Conservation (phyloP, 352 stramenopile species). For the Phytophthora meadii region DNA sequence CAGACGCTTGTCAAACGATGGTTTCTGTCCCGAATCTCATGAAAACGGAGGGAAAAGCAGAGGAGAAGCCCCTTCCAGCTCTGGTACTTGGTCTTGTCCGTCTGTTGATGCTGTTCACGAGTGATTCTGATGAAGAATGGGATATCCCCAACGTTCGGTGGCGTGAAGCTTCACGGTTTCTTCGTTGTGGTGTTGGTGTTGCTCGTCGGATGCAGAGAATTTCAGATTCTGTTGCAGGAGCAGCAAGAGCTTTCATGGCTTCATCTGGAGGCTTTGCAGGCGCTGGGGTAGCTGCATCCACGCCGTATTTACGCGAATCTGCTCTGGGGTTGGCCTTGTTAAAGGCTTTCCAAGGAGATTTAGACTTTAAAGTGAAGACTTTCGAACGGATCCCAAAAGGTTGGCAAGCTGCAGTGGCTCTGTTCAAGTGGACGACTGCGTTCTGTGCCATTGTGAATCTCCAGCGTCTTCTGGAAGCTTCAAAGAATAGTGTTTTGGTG, state of each 20-base stretch:
- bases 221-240: constrained; percentile 42
- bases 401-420: constrained; percentile 53
- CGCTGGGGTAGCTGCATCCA: constrained; percentile 30
- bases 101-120: constrained; percentile 73
- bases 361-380: constrained; percentile 53
- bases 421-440: constrained; percentile 65
- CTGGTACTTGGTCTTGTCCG: constrained; percentile 78
- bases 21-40: constrained; percentile 42
- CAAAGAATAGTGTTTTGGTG: constrained; percentile 37
- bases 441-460: constrained; percentile 53
- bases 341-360: constrained; percentile 53
- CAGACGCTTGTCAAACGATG: constrained; percentile 60
- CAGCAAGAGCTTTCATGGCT: constrained; percentile 24
- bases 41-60: constrained; percentile 10
- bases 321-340: constrained; percentile 49
- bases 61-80: constrained; percentile 39
- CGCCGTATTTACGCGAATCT: constrained; percentile 46
- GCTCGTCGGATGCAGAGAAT: constrained; percentile 65
- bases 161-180: constrained; percentile 65
- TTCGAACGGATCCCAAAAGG: constrained; percentile 56
- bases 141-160: constrained; percentile 66
- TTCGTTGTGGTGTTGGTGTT: constrained; percentile 54
- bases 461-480: constrained; percentile 52
- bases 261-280: constrained; percentile 17
- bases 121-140: constrained; percentile 56